Base-by-base conservation (phyloP, 495 filamentous ascomycete species). In the Podospora fimiseda region DNA sequence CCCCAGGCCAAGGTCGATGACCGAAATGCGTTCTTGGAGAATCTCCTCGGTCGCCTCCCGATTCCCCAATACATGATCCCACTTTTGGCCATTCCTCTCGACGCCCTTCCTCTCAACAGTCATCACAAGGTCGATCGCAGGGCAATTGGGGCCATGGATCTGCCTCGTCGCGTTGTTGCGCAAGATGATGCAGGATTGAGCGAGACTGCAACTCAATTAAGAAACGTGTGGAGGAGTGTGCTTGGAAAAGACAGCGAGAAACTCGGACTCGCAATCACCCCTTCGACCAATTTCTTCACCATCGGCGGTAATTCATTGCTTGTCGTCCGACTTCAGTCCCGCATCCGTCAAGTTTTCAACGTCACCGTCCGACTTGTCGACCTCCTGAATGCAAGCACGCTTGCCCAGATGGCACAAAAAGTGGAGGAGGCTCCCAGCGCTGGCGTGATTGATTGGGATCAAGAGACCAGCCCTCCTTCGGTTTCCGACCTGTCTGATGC, bases 51-150 rank as follows among this genome's bases (percentile, higher is more conserved):
- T 9, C 16, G 42, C 9, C 56, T 77, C 5, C 66, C 61, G 0
- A 38, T 82, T 8, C 78, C 78, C 0, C 55, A 52, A 14, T 77
- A 78, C 55, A 79, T 80, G 73, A 49, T 58, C 8, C 80, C 80
- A 0, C 59, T 65, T 2, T 43, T 59, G 2, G 48, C 68, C 1
- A 60, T 80, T 19, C 58, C 61, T 0, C 37, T 80, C 1, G 60
- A 68, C 2, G n/a, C 38, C 0, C 27, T 83, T 20, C 78, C 79
- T 0, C 48, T 57, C 9, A 81, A 53, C 0, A 62, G 43, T 9
- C 65, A 67, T 6, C 59, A 60, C 1, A 82, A 82, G 56, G 50
- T 74, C 0, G 76, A 79, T 49, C 24, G 63, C 38, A 63, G 59
- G 5, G 61, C 58, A 65, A 42, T 74, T 50, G 42, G 68, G 65